Conservation (phyloP, 2,329 filamentous ascomycete species). For the Fusarium lyarnte region DNA sequence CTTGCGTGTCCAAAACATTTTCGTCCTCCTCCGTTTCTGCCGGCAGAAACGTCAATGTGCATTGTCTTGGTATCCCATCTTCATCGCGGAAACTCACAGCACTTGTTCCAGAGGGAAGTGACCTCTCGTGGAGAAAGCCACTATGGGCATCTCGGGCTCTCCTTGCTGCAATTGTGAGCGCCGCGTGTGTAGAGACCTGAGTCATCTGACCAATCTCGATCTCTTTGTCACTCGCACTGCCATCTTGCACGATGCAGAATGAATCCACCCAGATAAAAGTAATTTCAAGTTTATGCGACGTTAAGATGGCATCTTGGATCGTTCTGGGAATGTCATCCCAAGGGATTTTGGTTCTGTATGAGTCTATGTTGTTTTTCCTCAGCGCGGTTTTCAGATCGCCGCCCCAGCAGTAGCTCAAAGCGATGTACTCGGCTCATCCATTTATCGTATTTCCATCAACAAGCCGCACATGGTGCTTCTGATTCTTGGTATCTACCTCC, state of each 20-base stretch:
- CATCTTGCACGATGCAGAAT: neutral
- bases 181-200: neutral
- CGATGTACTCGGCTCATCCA: neutral
- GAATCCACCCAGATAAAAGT: neutral
- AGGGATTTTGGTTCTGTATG: neutral
- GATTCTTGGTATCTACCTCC: fast-evolving
- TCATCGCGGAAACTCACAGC: fast-evolving
- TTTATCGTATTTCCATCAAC: fast-evolving
- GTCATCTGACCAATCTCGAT: neutral
- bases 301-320: neutral
- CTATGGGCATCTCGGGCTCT: neutral
- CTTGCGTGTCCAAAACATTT: neutral
- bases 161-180: neutral
- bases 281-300: neutral
- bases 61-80: fast-evolving
- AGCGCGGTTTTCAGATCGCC: fast-evolving
- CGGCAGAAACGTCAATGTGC: neutral
- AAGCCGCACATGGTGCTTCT: neutral
- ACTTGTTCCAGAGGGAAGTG: neutral
- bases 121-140: neutral
- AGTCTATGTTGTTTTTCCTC: neutral
- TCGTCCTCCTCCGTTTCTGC: neutral
- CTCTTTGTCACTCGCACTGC: fast-evolving
- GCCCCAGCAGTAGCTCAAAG: neutral
- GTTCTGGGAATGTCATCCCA: neutral